A percentile compares a stretch with the other conserved stretches of the same genome.
These are phyloP conservation scores for Ophiostoma novo-ulmi DNA, from an alignment of 2,329 filamentous ascomycete genomes.

Conservation along the genomic window DNA sequence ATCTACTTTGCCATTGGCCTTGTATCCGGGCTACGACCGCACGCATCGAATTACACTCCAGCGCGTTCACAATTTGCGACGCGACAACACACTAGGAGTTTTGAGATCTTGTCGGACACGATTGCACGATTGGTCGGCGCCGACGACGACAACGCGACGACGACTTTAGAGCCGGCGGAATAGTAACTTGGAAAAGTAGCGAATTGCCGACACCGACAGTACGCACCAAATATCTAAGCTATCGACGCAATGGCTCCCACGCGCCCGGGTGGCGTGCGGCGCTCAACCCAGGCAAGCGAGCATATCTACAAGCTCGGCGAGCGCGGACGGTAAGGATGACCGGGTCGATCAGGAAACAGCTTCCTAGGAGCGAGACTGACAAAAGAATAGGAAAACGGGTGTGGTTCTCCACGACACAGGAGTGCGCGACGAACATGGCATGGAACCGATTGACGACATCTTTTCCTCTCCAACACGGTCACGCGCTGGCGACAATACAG, in stretches of 20 bases:
- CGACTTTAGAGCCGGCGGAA: not conserved
- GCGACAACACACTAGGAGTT: not conserved
- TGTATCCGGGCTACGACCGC: not conserved
- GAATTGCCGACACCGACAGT: not conserved
- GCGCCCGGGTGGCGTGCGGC: constrained; percentile 36
- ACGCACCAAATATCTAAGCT: not conserved
- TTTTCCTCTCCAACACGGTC: constrained; percentile 77
- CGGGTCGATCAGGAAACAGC: constrained; percentile 18
- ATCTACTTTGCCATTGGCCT: not conserved
- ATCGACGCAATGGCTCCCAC: constrained; percentile 36
- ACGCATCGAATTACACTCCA: no score
- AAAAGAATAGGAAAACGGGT: constrained; percentile 70
- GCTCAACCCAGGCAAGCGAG: constrained; percentile 39
- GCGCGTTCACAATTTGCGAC: constrained; percentile 1
- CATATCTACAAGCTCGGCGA: constrained; percentile 48
- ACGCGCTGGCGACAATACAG: constrained; percentile 30
- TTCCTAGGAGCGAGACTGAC: not conserved
- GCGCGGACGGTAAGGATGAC: constrained; percentile 41
- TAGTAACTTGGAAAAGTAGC: not conserved
- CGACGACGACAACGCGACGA: constrained; percentile 2
- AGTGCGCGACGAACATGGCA: constrained; percentile 81
- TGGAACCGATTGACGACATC: constrained; percentile 80
- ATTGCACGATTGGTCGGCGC: not conserved
- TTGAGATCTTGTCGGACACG: not conserved
- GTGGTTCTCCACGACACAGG: constrained; percentile 73